These are phyloP conservation scores for Podospora sp. DNA, from an alignment of 495 filamentous ascomycete genomes.

Conservation along the genomic window DNA sequence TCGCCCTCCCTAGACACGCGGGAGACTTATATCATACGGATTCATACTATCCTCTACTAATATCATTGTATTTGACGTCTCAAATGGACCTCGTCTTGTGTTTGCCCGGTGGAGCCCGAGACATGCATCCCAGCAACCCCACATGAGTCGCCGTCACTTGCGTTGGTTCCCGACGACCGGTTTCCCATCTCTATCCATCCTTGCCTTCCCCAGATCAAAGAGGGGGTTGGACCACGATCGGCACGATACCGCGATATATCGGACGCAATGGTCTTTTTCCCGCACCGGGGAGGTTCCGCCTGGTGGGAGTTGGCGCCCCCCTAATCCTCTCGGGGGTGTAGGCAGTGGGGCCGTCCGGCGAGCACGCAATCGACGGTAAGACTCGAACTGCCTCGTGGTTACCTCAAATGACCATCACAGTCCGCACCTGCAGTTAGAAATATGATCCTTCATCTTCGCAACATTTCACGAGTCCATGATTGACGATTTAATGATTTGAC, in stretches of 20 bases:
- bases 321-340: not conserved
- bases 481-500: not conserved
- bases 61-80: not conserved
- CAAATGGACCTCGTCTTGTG: not conserved
- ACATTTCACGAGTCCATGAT: not conserved
- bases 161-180: not conserved
- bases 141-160: not conserved
- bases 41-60: not conserved
- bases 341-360: constrained; percentile 7
- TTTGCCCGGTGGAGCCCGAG: not conserved
- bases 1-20: no score
- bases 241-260: not conserved
- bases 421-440: not conserved
- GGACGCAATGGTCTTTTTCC: not conserved
- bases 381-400: constrained; percentile 6
- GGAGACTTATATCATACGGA: not conserved
- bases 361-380: constrained; percentile 23
- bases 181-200: not conserved
- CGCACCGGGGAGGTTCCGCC: not conserved
- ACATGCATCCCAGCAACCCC: not conserved
- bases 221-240: not conserved
- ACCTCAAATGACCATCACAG: not conserved
- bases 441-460: not conserved
- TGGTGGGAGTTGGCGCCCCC: not conserved
- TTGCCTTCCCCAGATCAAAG: not conserved